Percentiles rank a stretch among this genome's conserved stretches.
Evolutionary conservation across 768 basidiomycete genomes (phyloP).

Genomic region (Russula sp.): DNA sequence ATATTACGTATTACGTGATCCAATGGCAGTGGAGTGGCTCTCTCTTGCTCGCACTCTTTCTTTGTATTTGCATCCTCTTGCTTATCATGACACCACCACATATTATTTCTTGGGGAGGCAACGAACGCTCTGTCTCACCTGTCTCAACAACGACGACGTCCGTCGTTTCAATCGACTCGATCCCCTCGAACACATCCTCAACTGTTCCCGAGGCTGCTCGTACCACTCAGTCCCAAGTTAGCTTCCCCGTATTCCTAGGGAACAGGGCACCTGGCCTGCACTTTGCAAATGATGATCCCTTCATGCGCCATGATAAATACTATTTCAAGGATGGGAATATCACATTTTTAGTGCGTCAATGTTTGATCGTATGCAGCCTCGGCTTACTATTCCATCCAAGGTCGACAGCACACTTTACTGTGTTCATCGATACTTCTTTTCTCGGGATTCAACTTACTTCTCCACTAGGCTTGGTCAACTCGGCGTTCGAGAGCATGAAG

Average conservation of each 20-base stretch:
- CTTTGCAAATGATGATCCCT: background rate
- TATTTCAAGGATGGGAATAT: conserved; percentile 20
- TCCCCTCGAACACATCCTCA: background rate
- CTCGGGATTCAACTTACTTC: conserved; percentile 15
- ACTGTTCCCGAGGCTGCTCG: background rate
- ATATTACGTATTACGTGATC: background rate
- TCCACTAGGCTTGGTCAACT: conserved; percentile 6
- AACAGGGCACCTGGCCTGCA: background rate
- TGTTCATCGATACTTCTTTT: conserved; percentile 18
- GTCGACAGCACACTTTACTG: conserved; percentile 14
- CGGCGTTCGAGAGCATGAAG: conserved; percentile 8
- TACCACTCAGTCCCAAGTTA: background rate
- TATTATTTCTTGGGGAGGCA: conserved; percentile 6
- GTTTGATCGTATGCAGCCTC: background rate
- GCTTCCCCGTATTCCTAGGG: background rate
- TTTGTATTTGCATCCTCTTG: background rate
- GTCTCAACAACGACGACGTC: background rate
- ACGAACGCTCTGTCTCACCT: conserved; percentile 8
- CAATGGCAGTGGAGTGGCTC: background rate
- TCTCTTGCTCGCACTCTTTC: background rate
- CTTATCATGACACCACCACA: conserved; percentile 5
- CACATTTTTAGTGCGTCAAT: conserved; percentile 14
- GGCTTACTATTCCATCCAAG: background rate
- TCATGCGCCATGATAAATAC: conserved; percentile 14
- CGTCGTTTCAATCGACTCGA: conserved; percentile 11